Conservation (phyloP, 768 basidiomycete species). For the Lactarius hengduanensis region DNA sequence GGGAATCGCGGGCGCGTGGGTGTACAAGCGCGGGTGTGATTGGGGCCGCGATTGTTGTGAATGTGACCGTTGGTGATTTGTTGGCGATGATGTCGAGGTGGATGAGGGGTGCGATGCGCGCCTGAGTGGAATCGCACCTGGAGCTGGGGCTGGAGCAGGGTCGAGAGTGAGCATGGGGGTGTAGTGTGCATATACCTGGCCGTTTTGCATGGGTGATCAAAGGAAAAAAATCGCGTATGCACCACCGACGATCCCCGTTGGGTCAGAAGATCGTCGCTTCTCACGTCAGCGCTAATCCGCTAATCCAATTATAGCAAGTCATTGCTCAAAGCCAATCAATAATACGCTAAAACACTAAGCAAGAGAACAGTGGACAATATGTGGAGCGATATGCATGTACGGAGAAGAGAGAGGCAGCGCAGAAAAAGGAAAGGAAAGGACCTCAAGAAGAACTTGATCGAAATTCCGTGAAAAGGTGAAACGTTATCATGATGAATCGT, state of each 20-base stretch:
- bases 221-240: not conserved
- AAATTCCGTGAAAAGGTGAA: not conserved
- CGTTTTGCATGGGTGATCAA: not conserved
- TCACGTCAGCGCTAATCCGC: not conserved
- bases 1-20: too few relatives aligned
- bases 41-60: not conserved
- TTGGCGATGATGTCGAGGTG: slow-evolving; percentile 8
- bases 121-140: not conserved
- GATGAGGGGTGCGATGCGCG: not conserved
- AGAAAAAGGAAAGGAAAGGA: not conserved
- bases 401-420: not conserved
- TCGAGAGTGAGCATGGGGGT: too few relatives aligned
- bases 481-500: slow-evolving; percentile 13
- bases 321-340: not conserved
- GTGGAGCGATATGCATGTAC: slow-evolving; percentile 4
- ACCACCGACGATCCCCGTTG: not conserved
- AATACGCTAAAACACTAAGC: not conserved
- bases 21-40: not conserved
- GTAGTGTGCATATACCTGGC: too few relatives aligned
- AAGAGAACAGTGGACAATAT: not conserved
- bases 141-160: too few relatives aligned
- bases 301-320: not conserved
- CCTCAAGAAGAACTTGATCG: not conserved
- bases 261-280: not conserved
- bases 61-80: not conserved